Evolutionary conservation across 73 alveolate species (phyloP), one percentile per base, ranked within the genome.

Genomic region (Tetrahymena borealis): DNA sequence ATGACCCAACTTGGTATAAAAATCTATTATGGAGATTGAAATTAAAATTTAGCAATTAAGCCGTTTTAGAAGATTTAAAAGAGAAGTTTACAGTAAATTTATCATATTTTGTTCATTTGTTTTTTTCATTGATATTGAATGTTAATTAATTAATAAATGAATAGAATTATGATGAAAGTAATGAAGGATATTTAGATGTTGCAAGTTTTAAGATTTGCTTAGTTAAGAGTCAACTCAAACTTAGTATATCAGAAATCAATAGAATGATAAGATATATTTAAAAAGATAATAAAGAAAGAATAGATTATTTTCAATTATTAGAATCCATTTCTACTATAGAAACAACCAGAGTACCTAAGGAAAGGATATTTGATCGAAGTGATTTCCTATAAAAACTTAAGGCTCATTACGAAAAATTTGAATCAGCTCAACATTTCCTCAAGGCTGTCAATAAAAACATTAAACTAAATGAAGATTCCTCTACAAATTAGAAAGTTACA

Each of bases 201-300:
- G 95, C 95, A 1, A 93, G 91, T 38, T 93, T 93, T 36, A 93
- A 93, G 40, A 93, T 92, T 33, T 91, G 90, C n/a, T 40, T 93
- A 16, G 79, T 93, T 90, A 92, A 93, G 33, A 41, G 95, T n/a
- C 28, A 85, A 31, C 33, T 93, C 90, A 92, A 92, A 40, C 60
- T 93, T 15, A 93, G 91, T 79, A 92, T 93, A 24, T 90, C 90
- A 39, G 95, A 93, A 40, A 90, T 93, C 4, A 93, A 93, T 42
- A 93, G 95, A 93, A 38, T 93, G 24, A 92, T 93, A 33, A 33
- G 95, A 39, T 93, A 93, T 33, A 37, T 93, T 9, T 90, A 91
- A 12, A 93, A 93, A 39, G 78, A 39, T 39, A 78, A 91, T 18
- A 78, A 78, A 12, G 41, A 42, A 32, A 35, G 90, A n/a, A 93